Evolutionary conservation across 352 stramenopile genomes (phyloP), one percentile per base, ranked within the genome.

Genomic region (Albugo laibachii): DNA sequence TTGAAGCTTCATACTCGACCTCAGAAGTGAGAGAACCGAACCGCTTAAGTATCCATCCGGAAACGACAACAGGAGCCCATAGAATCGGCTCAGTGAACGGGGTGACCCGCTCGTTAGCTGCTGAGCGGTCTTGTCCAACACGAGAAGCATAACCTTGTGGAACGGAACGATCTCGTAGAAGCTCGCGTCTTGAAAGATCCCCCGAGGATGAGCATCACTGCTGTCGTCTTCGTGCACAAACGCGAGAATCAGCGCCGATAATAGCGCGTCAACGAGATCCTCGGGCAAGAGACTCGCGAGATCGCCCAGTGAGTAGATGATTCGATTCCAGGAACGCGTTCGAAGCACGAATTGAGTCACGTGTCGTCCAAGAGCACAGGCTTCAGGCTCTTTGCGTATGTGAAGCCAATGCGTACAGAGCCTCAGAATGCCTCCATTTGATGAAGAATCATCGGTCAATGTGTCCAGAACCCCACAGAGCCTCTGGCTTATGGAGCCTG

Each of bases 161-260:
- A 88, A 54, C 18, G 53, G 57, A 15, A 40, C 27, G 41, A 92
- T 87, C 41, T 92, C 78, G 56, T 87, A 92, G 50, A 92, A 88
- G 2, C 58, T 68, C 11, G 78, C 78, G 47, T 88, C 78, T 36
- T 59, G 57, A 49, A 88, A 51, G 44, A 80, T 74, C 2, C 66
- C 66, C 14, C 21, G 45, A 13, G 49, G 47, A 37, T 67, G 53
- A 10, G 52, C 31, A 1, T 51, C 44, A 0, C 41, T 46, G 1
- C 36, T 31, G 18, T 46, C 44, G 11, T 57, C 45, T 52, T 73
- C 61, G 15, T 15, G 20, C 14, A 82, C 50, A 36, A 67, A 77
- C 15, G 48, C 48, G 18, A 15, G 48, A 34, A 73, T 19, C 18
- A 77, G 57, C 21, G 61, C 50, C 3, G 58, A 48, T n/a, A 69